Base-by-base conservation (phyloP, 164 flowering plant genomes). In the Magnolia sinica region DNA sequence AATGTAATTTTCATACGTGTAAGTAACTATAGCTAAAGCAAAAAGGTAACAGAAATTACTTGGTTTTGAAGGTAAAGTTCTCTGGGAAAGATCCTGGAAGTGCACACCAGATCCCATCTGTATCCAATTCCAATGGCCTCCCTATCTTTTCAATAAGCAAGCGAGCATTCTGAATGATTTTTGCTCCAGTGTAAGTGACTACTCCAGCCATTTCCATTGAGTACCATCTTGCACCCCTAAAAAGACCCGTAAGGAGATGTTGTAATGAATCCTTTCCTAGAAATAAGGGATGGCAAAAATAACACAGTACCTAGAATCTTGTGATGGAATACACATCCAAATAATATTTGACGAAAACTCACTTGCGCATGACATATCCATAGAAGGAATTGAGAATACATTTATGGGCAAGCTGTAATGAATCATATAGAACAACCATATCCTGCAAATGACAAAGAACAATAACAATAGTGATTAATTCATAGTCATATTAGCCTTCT, bases 141-240 rank as follows among this genome's bases (percentile, higher is more conserved):
- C 99, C 99, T 81, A 96, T 94, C 86, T 87, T 92, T 73, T 96
- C 98, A 83, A 96, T 86, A 76, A 96, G 85, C 73, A 96, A 83
- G 18, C 95, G 97, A 82, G 99, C 99, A 89, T 96, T 96, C 83
- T 96, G 99, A 74, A 96, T 96, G 20, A 96, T 96, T 86, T 96
- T 94, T 20, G 99, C 99, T 52, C 99, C 99, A 58, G 98, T 96
- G 72, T 96, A 96, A 13, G 99, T 96, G 71, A 96, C 99, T 29
- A 94, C 98, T 73, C 99, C 99, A 80, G 99, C 99, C 99, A 96
- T 96, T 88, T 96, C 99, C 99, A 96, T 96, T 19, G 99, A 96
- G 77, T 92, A 96, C 99, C 99, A 96, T 85, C 99, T 90, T 78
- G 99, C 99, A 80, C 99, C 99, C 86, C 99, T 96, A 78, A 61